Evolutionary conservation across 495 filamentous ascomycete species (phyloP).

Genomic region (Aeminium ludgeri): DNA sequence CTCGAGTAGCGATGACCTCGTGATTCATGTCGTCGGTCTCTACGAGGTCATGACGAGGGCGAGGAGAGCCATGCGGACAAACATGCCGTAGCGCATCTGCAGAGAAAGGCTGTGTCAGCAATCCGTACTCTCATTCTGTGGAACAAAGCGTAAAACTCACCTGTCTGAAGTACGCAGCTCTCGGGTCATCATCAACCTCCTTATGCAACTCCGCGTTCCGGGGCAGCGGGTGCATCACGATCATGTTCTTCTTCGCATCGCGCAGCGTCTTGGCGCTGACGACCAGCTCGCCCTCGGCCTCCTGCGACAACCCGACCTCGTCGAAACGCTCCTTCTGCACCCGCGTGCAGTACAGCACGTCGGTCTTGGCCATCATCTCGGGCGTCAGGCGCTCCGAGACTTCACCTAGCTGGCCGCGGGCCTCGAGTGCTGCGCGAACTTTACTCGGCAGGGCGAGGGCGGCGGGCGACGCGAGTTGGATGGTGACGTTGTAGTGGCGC

Average conservation of each 20-base stretch:
- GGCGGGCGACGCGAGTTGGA: constrained; percentile 77
- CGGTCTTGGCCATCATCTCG: constrained; percentile 64
- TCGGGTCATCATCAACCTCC: constrained; percentile 93
- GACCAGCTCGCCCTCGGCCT: constrained; percentile 69
- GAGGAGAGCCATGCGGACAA: constrained; percentile 92
- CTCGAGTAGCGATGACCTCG: background rate
- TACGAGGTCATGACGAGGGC: constrained; percentile 58
- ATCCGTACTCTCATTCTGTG: background rate
- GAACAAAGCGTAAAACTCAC: constrained; percentile 35
- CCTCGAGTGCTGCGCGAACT: constrained; percentile 50
- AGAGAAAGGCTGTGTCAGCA: constrained; percentile 26
- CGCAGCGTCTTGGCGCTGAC: constrained; percentile 83
- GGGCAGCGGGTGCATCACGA: constrained; percentile 90
- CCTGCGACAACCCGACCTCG: constrained; percentile 61
- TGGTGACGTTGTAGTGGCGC: constrained; percentile 79
- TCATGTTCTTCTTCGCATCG: constrained; percentile 75
- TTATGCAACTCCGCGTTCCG: constrained; percentile 81
- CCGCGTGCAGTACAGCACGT: constrained; percentile 90
- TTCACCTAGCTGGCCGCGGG: constrained; percentile 53
- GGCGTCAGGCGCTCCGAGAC: constrained; percentile 66
- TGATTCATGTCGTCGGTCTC: background rate
- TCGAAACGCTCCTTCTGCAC: constrained; percentile 92
- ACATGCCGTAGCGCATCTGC: constrained; percentile 95
- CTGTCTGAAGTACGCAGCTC: constrained; percentile 98
- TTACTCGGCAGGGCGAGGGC: constrained; percentile 59